Evolutionary conservation across 352 stramenopile species (phyloP).

Genomic region (Phytophthora kernoviae): DNA sequence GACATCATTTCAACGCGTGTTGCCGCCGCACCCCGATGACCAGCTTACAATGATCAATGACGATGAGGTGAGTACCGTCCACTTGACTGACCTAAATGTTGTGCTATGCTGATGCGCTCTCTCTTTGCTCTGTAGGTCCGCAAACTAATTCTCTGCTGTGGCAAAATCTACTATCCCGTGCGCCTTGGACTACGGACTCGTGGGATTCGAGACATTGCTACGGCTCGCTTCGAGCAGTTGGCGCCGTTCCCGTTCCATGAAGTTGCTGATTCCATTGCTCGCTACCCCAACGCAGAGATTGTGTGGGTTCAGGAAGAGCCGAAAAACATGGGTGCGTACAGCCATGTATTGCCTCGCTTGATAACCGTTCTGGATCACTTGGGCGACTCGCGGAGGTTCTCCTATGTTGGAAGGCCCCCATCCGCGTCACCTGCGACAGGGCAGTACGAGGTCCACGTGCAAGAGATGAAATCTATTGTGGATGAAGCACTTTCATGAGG

Average conservation of each 20-base stretch:
- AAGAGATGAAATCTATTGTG: constrained; percentile 95
- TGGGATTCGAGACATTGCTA: constrained; percentile 68
- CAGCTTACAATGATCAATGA: constrained; percentile 65
- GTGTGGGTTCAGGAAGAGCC: constrained; percentile 98
- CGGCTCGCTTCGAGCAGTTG: constrained; percentile 81
- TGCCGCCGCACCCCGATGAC: constrained; percentile 78
- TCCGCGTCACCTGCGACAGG: constrained; percentile 96
- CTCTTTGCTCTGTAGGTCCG: constrained; percentile 50
- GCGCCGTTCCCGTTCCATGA: constrained; percentile 98
- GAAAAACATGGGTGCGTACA: constrained; percentile 98
- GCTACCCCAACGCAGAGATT: constrained; percentile 96
- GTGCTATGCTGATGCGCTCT: not conserved
- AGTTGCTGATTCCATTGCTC: constrained; percentile 87
- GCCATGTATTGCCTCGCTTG: constrained; percentile 92
- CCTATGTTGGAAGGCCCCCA: constrained; percentile 95
- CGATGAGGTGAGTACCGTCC: constrained; percentile 47
- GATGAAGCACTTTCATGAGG: constrained; percentile 74
- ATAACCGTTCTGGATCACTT: constrained; percentile 93
- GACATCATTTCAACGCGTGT: constrained; percentile 68
- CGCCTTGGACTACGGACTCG: constrained; percentile 63
- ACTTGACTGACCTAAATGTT: not conserved
- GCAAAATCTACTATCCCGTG: constrained; percentile 87
- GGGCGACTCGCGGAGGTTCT: constrained; percentile 52
- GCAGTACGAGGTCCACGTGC: constrained; percentile 93
- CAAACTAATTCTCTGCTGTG: constrained; percentile 80